Conservation (phyloP, 768 basidiomycete species). For the Pleurotus tuoliensis region DNA sequence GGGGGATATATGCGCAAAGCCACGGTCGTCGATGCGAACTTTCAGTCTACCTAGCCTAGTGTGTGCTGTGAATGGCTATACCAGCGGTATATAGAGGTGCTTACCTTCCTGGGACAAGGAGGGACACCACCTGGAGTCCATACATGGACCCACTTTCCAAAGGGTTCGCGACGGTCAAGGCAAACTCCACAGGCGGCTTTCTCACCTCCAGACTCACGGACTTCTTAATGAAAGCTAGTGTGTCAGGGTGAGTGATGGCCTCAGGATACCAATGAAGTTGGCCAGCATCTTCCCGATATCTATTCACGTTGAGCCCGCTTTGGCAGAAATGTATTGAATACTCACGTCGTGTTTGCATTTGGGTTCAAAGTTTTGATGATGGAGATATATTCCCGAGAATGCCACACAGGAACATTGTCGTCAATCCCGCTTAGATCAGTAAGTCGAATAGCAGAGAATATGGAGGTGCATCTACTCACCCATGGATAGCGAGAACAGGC, state of each 20-base stretch:
- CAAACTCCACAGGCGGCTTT: conserved; percentile 39
- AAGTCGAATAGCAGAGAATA: too few species aligned
- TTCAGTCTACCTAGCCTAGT: conserved; percentile 1
- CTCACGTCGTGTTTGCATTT: conserved; percentile 50
- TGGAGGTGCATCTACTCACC: conserved; percentile 39
- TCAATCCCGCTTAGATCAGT: conserved; percentile 56
- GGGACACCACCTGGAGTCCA: conserved; percentile 62
- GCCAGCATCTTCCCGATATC: conserved; percentile 59
- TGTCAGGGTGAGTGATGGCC: conserved; percentile 51
- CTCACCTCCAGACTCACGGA: background rate
- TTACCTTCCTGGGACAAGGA: conserved; percentile 68
- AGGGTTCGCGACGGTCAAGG: conserved; percentile 70
- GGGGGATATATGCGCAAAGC: background rate
- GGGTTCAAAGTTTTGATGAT: conserved; percentile 56
- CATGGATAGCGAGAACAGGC: conserved; percentile 75
- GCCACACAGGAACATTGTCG: conserved; percentile 86
- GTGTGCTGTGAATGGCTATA: background rate
- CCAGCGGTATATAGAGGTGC: conserved; percentile 11
- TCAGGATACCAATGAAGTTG: conserved; percentile 69
- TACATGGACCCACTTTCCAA: conserved; percentile 64
- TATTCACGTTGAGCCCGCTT: conserved; percentile 18
- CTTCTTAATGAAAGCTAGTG: conserved; percentile 49
- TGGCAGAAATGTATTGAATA: background rate
- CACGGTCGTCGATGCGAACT: background rate
- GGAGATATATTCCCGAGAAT: conserved; percentile 64